Conservation (phyloP, 768 basidiomycete species). For the Suillus hirtellus region DNA sequence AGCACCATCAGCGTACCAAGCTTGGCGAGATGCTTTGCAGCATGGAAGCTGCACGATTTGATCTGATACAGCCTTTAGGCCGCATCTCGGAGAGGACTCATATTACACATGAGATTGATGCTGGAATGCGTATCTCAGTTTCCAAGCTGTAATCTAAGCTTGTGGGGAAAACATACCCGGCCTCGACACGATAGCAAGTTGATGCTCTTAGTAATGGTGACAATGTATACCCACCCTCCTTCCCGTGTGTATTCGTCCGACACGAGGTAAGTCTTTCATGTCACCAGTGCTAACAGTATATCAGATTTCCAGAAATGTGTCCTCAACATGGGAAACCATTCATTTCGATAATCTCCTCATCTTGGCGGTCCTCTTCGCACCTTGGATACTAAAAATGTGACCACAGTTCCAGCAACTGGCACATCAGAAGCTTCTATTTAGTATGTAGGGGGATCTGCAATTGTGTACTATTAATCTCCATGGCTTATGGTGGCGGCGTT, state of each 20-base stretch:
- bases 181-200: not conserved
- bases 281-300: not conserved
- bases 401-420: not conserved
- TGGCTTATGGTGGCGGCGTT: conserved; percentile 20
- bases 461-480: not conserved
- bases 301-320: not conserved
- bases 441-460: not conserved
- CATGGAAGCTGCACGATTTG: conserved; percentile 1
- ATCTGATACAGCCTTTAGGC: not conserved
- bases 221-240: not conserved
- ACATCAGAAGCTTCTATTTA: too few relatives aligned
- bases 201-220: not conserved
- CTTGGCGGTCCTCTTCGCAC: conserved; percentile 9
- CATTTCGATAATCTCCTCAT: not conserved
- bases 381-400: not conserved
- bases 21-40: not conserved
- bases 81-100: not conserved
- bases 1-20: not conserved
- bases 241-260: not conserved
- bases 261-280: not conserved
- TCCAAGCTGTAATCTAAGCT: not conserved
- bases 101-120: not conserved
- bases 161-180: not conserved
- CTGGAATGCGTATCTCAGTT: conserved; percentile 2
- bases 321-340: conserved; percentile 6